A percentile compares a stretch with the other conserved stretches of the same genome.
These are phyloP conservation scores for Heterobasidion irregulare DNA, from an alignment of 1,284 basidiomycete genomes.

Conservation along the genomic window DNA sequence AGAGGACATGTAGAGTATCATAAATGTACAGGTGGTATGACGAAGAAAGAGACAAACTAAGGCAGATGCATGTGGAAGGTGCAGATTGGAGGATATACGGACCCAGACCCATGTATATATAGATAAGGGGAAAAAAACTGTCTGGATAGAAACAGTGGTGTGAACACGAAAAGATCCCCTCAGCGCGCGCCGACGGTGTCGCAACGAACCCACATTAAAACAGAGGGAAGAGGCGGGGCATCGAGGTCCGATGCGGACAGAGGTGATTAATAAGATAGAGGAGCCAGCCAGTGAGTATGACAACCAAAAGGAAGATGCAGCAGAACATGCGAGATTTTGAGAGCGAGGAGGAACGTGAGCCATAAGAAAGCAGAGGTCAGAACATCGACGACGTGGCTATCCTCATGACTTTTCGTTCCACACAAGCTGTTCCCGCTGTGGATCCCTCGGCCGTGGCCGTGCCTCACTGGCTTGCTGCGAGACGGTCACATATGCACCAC, in stretches of 20 bases:
- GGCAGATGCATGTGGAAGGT: slow-evolving; percentile 4
- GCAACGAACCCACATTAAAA: too few species aligned
- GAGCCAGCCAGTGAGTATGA: slow-evolving; percentile 2
- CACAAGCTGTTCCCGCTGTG: slow-evolving; percentile 24
- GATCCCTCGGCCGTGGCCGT: slow-evolving; percentile 33
- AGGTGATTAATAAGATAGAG: neutral
- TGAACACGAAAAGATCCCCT: neutral
- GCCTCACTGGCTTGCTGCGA: slow-evolving; percentile 64
- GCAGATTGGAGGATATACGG: slow-evolving; percentile 15
- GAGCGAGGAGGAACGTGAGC: neutral
- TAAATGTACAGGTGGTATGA: slow-evolving; percentile 19
- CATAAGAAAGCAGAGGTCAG: neutral
- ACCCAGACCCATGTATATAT: neutral
- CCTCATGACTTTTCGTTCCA: slow-evolving; percentile 11
- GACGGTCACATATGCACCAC: slow-evolving; percentile 79
- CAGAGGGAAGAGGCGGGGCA: neutral
- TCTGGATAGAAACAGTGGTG: neutral
- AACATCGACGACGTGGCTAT: neutral
- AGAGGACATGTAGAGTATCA: slow-evolving; percentile 28
- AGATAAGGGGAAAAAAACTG: slow-evolving; percentile 13
- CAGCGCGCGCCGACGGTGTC: neutral
- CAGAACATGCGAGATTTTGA: neutral
- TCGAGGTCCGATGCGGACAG: neutral
- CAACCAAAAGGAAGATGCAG: neutral
- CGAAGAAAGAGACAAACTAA: slow-evolving; percentile 5